Evolutionary conservation across 768 basidiomycete species (phyloP).

Genomic region (Cytidiella melzeri): DNA sequence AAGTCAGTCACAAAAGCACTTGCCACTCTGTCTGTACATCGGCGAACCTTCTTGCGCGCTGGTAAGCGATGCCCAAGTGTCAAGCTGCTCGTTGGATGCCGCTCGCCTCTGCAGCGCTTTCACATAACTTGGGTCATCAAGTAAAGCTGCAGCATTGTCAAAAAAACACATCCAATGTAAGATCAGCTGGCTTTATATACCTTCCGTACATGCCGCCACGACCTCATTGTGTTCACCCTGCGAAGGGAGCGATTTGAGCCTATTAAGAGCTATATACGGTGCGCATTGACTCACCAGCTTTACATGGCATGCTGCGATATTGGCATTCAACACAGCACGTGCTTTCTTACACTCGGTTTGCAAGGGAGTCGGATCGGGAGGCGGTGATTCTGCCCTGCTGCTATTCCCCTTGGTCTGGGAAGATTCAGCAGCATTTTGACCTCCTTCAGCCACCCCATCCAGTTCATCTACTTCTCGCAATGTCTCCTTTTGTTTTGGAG

Average conservation of each 20-base stretch:
- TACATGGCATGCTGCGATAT: slow-evolving; percentile 80
- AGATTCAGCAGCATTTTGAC: slow-evolving; percentile 9
- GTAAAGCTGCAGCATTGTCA: too few relatives aligned
- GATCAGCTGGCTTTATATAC: slow-evolving; percentile 32
- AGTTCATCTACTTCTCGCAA: slow-evolving; percentile 15
- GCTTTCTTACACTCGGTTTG: slow-evolving; percentile 47
- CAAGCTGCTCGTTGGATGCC: slow-evolving; percentile 70
- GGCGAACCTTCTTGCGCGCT: slow-evolving; percentile 76
- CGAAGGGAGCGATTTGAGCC: background rate
- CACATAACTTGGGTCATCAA: slow-evolving; percentile 77
- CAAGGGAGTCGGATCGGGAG: slow-evolving; percentile 27
- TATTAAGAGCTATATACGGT: background rate
- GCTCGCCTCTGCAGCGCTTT: slow-evolving; percentile 92
- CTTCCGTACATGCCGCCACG: slow-evolving; percentile 76
- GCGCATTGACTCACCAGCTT: slow-evolving; percentile 52
- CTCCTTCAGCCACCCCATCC: slow-evolving; percentile 18
- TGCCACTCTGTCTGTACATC: background rate
- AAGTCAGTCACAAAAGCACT: background rate
- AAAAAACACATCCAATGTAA: too few relatives aligned
- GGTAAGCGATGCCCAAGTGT: slow-evolving; percentile 77
- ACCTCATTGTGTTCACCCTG: slow-evolving; percentile 78
- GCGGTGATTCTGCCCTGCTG: slow-evolving; percentile 12
- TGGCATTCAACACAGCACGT: slow-evolving; percentile 75
- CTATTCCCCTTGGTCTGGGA: slow-evolving; percentile 13
- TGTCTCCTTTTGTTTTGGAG: slow-evolving; percentile 1